Evolutionary conservation across 257 asterid genomes (phyloP).

Genomic region (Capsicum pubescens): DNA sequence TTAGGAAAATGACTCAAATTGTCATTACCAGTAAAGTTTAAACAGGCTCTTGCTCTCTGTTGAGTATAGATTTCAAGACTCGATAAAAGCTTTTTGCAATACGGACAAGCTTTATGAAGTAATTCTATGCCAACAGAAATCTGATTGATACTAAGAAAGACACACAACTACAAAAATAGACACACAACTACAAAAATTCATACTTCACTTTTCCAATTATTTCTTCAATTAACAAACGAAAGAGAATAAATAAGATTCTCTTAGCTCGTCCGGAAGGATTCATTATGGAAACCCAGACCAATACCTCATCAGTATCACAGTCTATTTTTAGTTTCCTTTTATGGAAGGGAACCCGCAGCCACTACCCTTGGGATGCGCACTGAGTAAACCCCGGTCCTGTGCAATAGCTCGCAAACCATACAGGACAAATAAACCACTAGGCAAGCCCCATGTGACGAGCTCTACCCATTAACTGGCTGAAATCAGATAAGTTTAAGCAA

Average conservation of each 20-base stretch:
- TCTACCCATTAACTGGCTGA: background rate
- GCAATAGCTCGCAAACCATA: too few relatives aligned
- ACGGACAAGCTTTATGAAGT: constrained; percentile 6
- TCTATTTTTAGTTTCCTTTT: too few relatives aligned
- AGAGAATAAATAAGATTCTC: too few relatives aligned
- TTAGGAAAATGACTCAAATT: background rate
- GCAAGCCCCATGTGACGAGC: too few relatives aligned
- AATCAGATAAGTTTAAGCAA: background rate
- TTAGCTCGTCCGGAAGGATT: background rate
- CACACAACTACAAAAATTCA: background rate
- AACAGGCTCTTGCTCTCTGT: background rate
- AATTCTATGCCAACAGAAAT: background rate
- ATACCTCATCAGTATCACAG: background rate
- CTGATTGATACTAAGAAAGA: background rate
- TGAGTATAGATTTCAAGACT: background rate
- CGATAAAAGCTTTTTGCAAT: background rate
- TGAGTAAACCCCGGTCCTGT: too few relatives aligned
- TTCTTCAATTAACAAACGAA: too few relatives aligned
- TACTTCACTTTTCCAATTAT: background rate
- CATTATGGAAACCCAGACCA: background rate
- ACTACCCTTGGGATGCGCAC: too few relatives aligned
- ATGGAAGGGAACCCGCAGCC: too few relatives aligned
- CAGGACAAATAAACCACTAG: too few relatives aligned
- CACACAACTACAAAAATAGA: background rate
- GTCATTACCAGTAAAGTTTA: background rate